Conservation (phyloP, 805 yeast genomes). For the Zygoascus tannicola region DNA sequence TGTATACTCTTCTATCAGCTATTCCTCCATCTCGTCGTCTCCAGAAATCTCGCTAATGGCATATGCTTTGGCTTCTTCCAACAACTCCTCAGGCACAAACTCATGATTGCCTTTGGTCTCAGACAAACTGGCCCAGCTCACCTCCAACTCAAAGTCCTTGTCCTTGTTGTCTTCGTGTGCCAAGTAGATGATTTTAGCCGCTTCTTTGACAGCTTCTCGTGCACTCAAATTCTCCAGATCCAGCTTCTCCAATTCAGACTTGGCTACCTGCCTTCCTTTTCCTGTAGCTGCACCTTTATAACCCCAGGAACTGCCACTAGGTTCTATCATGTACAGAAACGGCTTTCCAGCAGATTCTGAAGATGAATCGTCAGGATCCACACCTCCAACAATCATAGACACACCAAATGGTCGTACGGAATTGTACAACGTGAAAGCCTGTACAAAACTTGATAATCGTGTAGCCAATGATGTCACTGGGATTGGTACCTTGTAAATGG, state of each 20-base stretch:
- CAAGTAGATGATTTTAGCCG: slow-evolving; percentile 83
- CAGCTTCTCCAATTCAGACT: slow-evolving; percentile 88
- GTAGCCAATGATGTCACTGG: slow-evolving; percentile 76
- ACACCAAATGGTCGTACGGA: slow-evolving; percentile 98
- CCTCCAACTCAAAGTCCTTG: slow-evolving; percentile 90
- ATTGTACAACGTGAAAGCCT: slow-evolving; percentile 89
- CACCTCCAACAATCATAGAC: slow-evolving; percentile 86
- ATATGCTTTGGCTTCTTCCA: slow-evolving; percentile 71
- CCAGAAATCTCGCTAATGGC: slow-evolving; percentile 80
- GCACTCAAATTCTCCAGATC: slow-evolving; percentile 60
- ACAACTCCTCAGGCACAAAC: slow-evolving; percentile 67
- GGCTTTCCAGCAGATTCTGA: slow-evolving; percentile 2
- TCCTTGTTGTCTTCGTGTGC: slow-evolving; percentile 98
- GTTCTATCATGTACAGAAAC: slow-evolving; percentile 83
- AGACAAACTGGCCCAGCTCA: slow-evolving; percentile 73
- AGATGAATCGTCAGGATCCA: slow-evolving; percentile 84
- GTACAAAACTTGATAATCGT: slow-evolving; percentile 83
- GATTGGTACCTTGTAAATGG: slow-evolving; percentile 64
- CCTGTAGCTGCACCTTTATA: slow-evolving; percentile 97
- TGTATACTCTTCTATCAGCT: slow-evolving; percentile 16
- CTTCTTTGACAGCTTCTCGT: slow-evolving; percentile 81
- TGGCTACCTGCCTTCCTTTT: slow-evolving; percentile 97
- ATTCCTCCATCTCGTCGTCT: slow-evolving; percentile 57
- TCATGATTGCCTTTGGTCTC: slow-evolving; percentile 75
- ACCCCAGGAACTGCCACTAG: slow-evolving; percentile 97